A percentile compares a stretch with the other conserved stretches of the same genome.
Evolutionary conservation across 2,329 filamentous ascomycete species (phyloP).

Genomic region (Truncatella angustata): DNA sequence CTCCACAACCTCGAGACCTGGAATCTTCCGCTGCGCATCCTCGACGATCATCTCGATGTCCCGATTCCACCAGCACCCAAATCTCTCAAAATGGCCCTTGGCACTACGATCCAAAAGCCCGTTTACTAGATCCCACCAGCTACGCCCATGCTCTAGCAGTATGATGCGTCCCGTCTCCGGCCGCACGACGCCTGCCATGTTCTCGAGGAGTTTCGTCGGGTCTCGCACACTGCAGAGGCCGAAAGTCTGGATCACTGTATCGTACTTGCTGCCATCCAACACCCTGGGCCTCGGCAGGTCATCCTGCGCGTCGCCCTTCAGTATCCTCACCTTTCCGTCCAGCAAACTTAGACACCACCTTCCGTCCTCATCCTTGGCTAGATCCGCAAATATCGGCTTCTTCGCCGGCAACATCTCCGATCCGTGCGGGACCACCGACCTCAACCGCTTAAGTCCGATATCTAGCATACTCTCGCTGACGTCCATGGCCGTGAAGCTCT

Average conservation of each 20-base stretch:
- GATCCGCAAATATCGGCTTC: conserved; percentile 23
- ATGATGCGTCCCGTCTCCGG: conserved; percentile 59
- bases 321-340: conserved; percentile 42
- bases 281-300: conserved; percentile 36
- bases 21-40: conserved; percentile 44
- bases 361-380: conserved; percentile 17
- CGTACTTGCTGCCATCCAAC: conserved; percentile 47
- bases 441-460: conserved; percentile 53
- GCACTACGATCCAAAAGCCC: conserved; percentile 54
- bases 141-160: conserved; percentile 62
- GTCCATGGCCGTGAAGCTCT: conserved; percentile 61
- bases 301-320: conserved; percentile 47
- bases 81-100: conserved; percentile 53
- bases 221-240: conserved; percentile 62
- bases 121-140: conserved; percentile 54
- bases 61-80: conserved; percentile 69
- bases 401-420: conserved; percentile 35
- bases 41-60: conserved; percentile 56
- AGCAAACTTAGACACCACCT: conserved; percentile 31
- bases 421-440: conserved; percentile 38
- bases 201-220: conserved; percentile 50
- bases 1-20: conserved; percentile 55
- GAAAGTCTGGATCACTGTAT: conserved; percentile 64
- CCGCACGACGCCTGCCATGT: conserved; percentile 50
- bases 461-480: conserved; percentile 60